These are phyloP conservation scores for Isabelozyma rhagii DNA, from an alignment of 805 yeast genomes.

Conservation along the genomic window DNA sequence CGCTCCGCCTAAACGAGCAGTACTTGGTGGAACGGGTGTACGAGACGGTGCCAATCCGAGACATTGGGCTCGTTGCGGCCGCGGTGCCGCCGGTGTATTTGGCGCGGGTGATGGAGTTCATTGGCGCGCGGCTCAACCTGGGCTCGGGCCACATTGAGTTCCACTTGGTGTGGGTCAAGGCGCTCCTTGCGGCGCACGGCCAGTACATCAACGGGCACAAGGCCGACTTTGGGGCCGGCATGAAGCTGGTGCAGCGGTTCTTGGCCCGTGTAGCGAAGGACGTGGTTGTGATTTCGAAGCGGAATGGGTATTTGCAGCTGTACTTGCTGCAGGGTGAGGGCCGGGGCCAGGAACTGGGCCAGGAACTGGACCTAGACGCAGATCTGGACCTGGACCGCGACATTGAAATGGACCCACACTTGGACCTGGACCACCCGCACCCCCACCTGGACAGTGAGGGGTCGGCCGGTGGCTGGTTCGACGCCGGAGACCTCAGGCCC, in stretches of 20 bases:
- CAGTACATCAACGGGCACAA: constrained; percentile 61
- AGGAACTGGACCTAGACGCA: constrained; percentile 16
- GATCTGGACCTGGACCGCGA: constrained; percentile 27
- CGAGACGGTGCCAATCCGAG: constrained; percentile 68
- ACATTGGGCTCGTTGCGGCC: constrained; percentile 62
- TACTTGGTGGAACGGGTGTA: constrained; percentile 69
- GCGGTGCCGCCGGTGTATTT: constrained; percentile 78
- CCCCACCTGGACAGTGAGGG: constrained; percentile 20
- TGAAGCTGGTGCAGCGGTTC: constrained; percentile 74
- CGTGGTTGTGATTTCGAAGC: constrained; percentile 51
- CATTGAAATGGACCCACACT: no score
- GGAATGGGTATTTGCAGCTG: constrained; percentile 51
- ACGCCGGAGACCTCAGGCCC: constrained; percentile 14
- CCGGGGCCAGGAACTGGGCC: constrained; percentile 14
- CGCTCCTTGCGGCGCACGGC: constrained; percentile 72
- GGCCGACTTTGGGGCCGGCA: constrained; percentile 57
- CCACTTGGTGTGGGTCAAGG: constrained; percentile 76
- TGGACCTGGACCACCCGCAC: constrained; percentile 23
- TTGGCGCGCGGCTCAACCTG: constrained; percentile 50
- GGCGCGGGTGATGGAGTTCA: constrained; percentile 60
- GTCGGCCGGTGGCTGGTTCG: constrained; percentile 32
- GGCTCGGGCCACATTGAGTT: constrained; percentile 84
- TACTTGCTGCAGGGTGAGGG: constrained; percentile 37
- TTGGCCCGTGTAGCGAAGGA: constrained; percentile 73
- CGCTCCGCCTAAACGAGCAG: constrained; percentile 85